Base-by-base conservation (phyloP, 257 asterid genomes). In the Lavandula angustifolia region DNA sequence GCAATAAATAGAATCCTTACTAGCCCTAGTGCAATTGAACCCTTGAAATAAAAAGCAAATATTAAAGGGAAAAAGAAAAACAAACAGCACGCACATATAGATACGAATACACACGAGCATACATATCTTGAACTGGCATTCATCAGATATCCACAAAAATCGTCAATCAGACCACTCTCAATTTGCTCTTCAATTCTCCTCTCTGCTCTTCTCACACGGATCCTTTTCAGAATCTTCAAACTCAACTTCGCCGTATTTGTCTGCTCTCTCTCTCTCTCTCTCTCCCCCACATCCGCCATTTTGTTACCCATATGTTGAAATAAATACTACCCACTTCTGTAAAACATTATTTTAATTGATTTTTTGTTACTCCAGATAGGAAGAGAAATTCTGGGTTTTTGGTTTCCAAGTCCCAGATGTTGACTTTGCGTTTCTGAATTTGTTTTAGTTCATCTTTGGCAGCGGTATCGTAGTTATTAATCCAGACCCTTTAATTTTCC, bases 241-340 rank as follows among this genome's bases (percentile, higher is more conserved):
- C 64, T 59, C 42, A 57, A 50, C 57, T 52, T 64, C 63, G 49
- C 82, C 76, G 47, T 58, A 60, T 77, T 79, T 75, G 78, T 77
- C 64, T 50, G 54, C 64, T 18, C 55, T 60, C 49, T 50, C 3
- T 44, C 11, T 10, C 62, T 9, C 18, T 40, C 44, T 12, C 33
- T 67, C 69, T 70, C 11, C 32, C 35, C 61, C 33, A 44, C 43
- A 42, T 14, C 76, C 70, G 17, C 46, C 59, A 50, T 69, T 69
- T 68, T 51, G 13, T 8, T 13, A 29, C 6, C 44, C 18, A 41
- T 48, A 29, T 48, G 47, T 59, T 54, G 71, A 55, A 48, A 37
- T 46, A 68, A 48, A 37, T 46, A 68, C 60, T 69, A 44, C 54
- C 62, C 10, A n/a, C 38, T 60, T 69, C 56, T 50, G 51, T 32